Conservation (phyloP, 176 grass and related monocot genomes). For the Puccinellia tenuiflora region DNA sequence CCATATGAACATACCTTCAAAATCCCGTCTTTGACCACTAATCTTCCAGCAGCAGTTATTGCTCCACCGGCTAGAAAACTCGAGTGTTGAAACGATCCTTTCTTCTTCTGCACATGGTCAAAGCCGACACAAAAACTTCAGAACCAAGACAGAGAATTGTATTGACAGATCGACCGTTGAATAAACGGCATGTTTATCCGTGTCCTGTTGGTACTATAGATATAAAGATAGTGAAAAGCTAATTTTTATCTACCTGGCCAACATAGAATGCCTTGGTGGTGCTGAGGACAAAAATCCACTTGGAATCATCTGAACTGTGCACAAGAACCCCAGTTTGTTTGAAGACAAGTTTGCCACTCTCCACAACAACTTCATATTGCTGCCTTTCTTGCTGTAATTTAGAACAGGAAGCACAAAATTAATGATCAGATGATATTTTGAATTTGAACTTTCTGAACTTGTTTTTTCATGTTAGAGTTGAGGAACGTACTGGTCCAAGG, state of each 20-base stretch:
- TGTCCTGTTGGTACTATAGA: neutral
- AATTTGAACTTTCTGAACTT: neutral
- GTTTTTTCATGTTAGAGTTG: neutral
- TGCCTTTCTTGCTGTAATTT: constrained; percentile 76
- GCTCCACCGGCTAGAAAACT: constrained; percentile 85
- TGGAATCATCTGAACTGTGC: constrained; percentile 65
- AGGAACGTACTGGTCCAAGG: constrained; percentile 74
- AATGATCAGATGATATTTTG: constrained; percentile 9
- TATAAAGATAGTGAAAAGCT: neutral
- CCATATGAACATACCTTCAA: constrained; percentile 43
- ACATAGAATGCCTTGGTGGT: constrained; percentile 67
- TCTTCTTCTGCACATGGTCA: constrained; percentile 71
- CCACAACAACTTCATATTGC: constrained; percentile 65
- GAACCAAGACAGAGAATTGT: constrained; percentile 3
- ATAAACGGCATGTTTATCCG: neutral
- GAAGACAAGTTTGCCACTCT: constrained; percentile 62
- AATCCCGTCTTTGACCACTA: constrained; percentile 80
- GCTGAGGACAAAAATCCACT: constrained; percentile 94
- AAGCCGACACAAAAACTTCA: neutral
- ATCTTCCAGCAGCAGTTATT: constrained; percentile 75
- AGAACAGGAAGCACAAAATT: neutral
- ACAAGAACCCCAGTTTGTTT: constrained; percentile 46
- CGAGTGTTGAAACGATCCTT: constrained; percentile 90
- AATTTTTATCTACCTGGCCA: constrained; percentile 63
- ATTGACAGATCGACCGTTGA: neutral